These are phyloP conservation scores for Xylaria sp. DNA, from an alignment of 2,329 filamentous ascomycete genomes.

Conservation along the genomic window DNA sequence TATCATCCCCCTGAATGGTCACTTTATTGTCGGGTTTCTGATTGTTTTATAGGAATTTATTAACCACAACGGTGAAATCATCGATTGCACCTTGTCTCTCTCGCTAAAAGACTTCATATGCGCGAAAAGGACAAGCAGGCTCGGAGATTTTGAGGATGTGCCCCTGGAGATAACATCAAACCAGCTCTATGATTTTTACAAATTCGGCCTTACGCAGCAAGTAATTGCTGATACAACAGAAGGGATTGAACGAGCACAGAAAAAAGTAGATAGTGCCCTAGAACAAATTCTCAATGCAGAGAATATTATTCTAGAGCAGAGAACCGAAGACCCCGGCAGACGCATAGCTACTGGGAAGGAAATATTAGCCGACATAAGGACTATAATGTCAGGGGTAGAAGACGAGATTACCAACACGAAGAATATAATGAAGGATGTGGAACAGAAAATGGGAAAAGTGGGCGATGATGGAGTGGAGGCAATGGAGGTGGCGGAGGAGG, in stretches of 20 bases:
- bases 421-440: neutral
- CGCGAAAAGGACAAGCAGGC: too few relatives aligned
- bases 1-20: neutral
- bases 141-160: conserved; percentile 15
- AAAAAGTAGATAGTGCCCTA: neutral
- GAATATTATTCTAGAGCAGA: neutral
- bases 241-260: neutral
- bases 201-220: neutral
- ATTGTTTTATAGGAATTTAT: conserved; percentile 4
- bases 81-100: conserved; percentile 10
- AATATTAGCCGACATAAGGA: neutral
- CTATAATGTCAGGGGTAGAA: neutral
- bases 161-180: conserved; percentile 13
- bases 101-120: conserved; percentile 21
- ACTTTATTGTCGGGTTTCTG: neutral
- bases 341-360: neutral
- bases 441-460: neutral
- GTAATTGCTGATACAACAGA: neutral
- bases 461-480: neutral
- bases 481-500: neutral
- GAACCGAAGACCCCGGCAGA: neutral
- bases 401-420: conserved; percentile 4
- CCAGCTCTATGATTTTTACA: conserved; percentile 1
- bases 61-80: conserved; percentile 3
- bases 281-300: neutral